phyloP scores from a whole-genome alignment of 495 filamentous ascomycete species.

The Lineolata rhizophorae region DNA sequence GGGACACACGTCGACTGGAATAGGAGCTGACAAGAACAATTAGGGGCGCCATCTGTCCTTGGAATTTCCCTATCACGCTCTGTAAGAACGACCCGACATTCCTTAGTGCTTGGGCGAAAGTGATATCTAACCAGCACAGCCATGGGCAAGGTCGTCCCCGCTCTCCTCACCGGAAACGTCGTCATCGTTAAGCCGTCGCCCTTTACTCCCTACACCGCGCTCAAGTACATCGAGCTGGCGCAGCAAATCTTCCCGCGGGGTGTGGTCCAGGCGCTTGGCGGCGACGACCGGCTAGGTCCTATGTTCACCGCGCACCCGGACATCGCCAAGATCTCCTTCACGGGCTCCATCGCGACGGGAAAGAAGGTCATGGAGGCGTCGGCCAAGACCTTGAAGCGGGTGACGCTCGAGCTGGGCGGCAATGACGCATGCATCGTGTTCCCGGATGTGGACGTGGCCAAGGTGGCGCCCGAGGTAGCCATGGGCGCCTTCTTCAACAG shows the following conservation, averaged over 20 bases:
- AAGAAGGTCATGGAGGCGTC: constrained; percentile 38
- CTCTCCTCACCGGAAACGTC: constrained; percentile 35
- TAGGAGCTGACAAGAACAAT: too few relatives aligned
- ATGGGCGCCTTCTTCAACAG: constrained; percentile 36
- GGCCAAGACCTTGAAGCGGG: constrained; percentile 37
- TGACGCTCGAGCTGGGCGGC: constrained; percentile 40
- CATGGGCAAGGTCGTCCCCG: constrained; percentile 30
- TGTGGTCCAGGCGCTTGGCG: constrained; percentile 43
- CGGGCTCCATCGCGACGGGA: constrained; percentile 40
- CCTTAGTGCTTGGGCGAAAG: too few relatives aligned
- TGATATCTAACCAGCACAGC: too few relatives aligned
- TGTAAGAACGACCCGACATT: too few relatives aligned
- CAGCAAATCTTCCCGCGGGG: constrained; percentile 39
- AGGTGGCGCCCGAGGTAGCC: constrained; percentile 31
- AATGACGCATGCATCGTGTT: constrained; percentile 48
- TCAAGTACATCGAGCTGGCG: constrained; percentile 41
- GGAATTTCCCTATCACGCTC: constrained; percentile 38
- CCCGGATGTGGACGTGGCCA: constrained; percentile 40
- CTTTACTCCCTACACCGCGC: constrained; percentile 41
- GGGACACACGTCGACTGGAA: too few relatives aligned
- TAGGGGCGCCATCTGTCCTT: constrained; percentile 27
- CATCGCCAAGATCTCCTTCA: constrained; percentile 49
- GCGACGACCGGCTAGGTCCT: constrained; percentile 40
- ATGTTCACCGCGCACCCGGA: constrained; percentile 32
- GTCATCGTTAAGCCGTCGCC: constrained; percentile 38